Evolutionary conservation across 257 asterid species (phyloP), one percentile per base, ranked within the genome.

Genomic region (Echium plantagineum): DNA sequence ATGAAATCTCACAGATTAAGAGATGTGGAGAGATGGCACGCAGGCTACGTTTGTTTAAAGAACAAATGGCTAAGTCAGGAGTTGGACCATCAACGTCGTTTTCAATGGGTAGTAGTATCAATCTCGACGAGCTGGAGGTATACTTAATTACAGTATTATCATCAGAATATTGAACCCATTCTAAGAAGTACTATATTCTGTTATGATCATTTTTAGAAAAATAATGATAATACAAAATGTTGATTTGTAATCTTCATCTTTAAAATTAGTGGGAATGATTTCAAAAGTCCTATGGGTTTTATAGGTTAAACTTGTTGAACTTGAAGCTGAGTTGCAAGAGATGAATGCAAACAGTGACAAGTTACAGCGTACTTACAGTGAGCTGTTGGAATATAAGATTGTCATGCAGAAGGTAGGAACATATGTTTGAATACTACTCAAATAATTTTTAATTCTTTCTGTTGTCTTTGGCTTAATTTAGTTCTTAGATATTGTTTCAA

Each of bases 21-120:
- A 77, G 77, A 79, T 81, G 82, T 71, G 93, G 77, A 66, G 88
- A 81, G 63, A 72, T 84, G 85, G 85, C 82, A 15, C 81, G 93
- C 46, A 81, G 75, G 65, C 69, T 84, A 58, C 77, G 85, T 4
- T 73, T 78, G 69, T 58, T 84, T 28, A 73, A 63, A 60, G 88
- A 81, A 52, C 88, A 79, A 65, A 81, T 84, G 84, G 49, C 56
- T 53, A 81, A 73, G 75, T 74, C 80, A 52, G 84, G 82, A 31
- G 52, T 79, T 47, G 60, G 71, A 51, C 69, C 83, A 19, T 66
- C 77, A 19, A 64, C 75, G 72, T 71, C 75, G 72, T 71, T 75
- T 17, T 61, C 68, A 22, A 67, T 21, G 62, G 66, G 53, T 55
- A 20, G 64, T 28, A 58, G 21, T 55, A 49, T 73, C 68, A 79